phyloP scores from a whole-genome alignment of 2,329 filamentous ascomycete species.

The Fusarium succisae region DNA sequence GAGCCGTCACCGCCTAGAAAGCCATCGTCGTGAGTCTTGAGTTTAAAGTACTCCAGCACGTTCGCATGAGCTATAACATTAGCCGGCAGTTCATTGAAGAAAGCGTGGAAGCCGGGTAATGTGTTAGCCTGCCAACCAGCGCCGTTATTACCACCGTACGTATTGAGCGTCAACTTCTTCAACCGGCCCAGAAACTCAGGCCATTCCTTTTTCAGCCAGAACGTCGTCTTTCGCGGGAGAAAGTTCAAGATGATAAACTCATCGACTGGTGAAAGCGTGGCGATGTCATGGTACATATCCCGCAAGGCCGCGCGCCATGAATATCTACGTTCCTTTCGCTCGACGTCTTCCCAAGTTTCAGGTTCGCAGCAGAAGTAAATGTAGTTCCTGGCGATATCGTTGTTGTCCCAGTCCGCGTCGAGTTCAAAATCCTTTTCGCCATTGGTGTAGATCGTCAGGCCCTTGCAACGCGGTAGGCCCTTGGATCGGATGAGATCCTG shows the following conservation, averaged over 20 bases:
- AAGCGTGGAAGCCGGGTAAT: neutral
- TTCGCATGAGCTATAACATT: neutral
- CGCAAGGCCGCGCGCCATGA: neutral
- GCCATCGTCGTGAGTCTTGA: neutral
- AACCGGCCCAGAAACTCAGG: neutral
- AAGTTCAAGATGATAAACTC: neutral
- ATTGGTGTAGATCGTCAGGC: neutral
- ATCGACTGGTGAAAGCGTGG: neutral
- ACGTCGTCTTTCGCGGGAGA: neutral
- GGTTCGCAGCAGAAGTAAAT: slow-evolving; percentile 7
- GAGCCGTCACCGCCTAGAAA: neutral
- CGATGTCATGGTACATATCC: slow-evolving; percentile 8
- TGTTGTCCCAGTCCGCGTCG: slow-evolving; percentile 4
- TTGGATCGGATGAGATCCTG: slow-evolving; percentile 1
- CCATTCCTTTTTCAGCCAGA: neutral
- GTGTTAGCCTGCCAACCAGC: neutral
- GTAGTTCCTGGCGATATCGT: neutral
- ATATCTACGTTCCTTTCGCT: neutral
- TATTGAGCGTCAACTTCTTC: neutral
- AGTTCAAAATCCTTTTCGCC: neutral
- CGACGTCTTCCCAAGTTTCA: neutral
- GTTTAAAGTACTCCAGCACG: neutral
- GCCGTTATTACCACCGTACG: neutral
- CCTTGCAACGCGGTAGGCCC: neutral
- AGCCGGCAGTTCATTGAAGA: neutral